Evolutionary conservation across 768 basidiomycete genomes (phyloP).

Genomic region (Podaxis sp.): DNA sequence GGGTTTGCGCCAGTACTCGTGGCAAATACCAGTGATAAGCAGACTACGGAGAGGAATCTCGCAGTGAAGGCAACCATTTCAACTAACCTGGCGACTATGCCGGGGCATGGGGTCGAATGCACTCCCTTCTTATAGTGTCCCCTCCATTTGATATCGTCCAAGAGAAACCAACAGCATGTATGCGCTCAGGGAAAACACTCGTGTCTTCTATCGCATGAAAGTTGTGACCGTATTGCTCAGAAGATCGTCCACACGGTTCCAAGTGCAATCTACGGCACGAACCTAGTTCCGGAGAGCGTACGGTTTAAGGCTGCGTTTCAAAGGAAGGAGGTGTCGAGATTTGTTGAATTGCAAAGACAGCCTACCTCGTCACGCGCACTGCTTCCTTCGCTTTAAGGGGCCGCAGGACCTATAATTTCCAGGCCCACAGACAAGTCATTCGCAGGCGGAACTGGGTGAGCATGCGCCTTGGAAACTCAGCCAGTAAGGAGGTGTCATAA

Average conservation of each 20-base stretch:
- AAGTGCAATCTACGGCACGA: not conserved
- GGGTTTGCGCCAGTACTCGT: not conserved
- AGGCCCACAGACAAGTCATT: no score
- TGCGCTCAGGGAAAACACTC: not conserved
- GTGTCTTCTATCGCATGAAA: not conserved
- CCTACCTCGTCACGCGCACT: no score
- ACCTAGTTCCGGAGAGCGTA: not conserved
- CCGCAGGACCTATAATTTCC: no score
- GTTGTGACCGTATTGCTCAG: not conserved
- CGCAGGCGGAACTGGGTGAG: no score
- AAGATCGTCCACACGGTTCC: not conserved
- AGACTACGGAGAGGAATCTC: not conserved
- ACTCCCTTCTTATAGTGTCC: not conserved
- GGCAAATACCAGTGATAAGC: not conserved
- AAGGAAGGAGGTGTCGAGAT: not conserved
- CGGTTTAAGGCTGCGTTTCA: not conserved
- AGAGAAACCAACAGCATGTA: not conserved
- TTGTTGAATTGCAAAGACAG: not conserved
- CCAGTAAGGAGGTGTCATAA: not conserved
- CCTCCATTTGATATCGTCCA: not conserved
- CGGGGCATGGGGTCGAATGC: not conserved
- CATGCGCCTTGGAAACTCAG: no score
- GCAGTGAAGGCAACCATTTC: not conserved
- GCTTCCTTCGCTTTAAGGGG: no score
- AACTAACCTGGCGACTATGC: not conserved